Conservation (phyloP, 768 basidiomycete genomes). For the Russula olivacea region DNA sequence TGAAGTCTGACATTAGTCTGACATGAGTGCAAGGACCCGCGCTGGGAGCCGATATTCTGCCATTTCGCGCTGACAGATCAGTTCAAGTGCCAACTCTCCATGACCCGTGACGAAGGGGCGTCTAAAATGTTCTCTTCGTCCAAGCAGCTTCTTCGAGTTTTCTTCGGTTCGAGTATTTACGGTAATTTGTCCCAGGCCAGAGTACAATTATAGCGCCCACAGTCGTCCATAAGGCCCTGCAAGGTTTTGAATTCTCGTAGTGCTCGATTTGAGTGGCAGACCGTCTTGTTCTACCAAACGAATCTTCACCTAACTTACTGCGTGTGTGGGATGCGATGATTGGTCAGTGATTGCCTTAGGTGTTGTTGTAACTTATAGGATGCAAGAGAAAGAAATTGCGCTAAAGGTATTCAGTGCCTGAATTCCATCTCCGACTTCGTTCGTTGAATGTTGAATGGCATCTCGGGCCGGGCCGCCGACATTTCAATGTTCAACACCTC, state of each 20-base stretch:
- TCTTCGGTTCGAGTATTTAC: not conserved
- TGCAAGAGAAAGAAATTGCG: no score
- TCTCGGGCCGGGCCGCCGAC: not conserved
- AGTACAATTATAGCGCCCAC: not conserved
- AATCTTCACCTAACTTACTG: no score
- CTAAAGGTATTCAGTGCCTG: no score
- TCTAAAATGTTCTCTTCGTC: not conserved
- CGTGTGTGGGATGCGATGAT: no score
- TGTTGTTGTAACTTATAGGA: no score
- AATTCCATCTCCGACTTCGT: no score
- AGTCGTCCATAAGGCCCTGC: not conserved
- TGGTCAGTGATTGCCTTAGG: no score
- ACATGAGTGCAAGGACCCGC: not conserved
- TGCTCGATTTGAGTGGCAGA: not conserved
- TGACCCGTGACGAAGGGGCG: not conserved
- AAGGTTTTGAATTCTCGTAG: not conserved
- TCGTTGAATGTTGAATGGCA: no score
- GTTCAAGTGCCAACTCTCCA: not conserved
- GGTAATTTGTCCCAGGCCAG: not conserved
- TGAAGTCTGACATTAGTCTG: conserved; percentile 5
- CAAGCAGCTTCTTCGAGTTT: not conserved
- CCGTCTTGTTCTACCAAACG: no score
- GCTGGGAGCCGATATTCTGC: not conserved
- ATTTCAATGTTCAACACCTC: no score
- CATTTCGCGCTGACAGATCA: not conserved